A percentile compares a stretch with the other conserved stretches of the same genome.
These are phyloP conservation scores for Catharanthus roseus DNA, from an alignment of 257 asterid genomes.

Conservation along the genomic window DNA sequence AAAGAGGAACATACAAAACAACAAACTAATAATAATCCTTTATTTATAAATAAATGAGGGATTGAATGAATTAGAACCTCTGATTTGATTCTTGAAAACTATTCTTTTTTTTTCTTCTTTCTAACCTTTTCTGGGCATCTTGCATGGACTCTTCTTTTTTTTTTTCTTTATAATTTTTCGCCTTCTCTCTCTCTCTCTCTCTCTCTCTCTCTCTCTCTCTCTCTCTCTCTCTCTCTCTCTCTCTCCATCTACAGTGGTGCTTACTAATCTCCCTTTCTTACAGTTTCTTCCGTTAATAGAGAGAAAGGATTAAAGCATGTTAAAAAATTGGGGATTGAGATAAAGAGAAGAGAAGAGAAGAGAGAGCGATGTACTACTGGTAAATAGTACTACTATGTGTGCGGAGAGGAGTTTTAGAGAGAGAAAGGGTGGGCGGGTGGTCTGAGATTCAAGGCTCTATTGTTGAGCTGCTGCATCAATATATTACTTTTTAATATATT, in stretches of 20 bases:
- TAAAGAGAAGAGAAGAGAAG: constrained; percentile 16
- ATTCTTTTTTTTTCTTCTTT: neutral
- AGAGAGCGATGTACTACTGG: neutral
- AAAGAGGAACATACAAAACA: too few relatives aligned
- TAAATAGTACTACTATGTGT: neutral
- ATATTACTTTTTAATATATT: too few relatives aligned
- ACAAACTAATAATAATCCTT: too few relatives aligned
- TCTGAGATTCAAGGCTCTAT: constrained; percentile 18
- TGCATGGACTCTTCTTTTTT: neutral
- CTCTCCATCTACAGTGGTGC: too few relatives aligned
- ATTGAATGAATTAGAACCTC: constrained; percentile 31
- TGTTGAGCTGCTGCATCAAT: constrained; percentile 8
- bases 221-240: too few relatives aligned
- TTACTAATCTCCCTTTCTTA: constrained; percentile 19
- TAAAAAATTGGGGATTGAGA: constrained; percentile 22
- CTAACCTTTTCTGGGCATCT: neutral
- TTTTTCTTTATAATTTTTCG: neutral
- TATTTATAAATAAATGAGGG: constrained; percentile 25
- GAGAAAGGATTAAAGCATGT: constrained; percentile 14
- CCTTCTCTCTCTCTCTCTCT: neutral
- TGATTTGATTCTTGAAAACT: constrained; percentile 31
- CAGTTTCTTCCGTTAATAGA: constrained; percentile 48
- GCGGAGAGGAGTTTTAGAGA: neutral
- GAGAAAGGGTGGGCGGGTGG: neutral
- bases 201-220: too few relatives aligned